Percentiles rank a stretch among this genome's conserved stretches.
Conservation (phyloP, 305 asterid genomes). For the Fraxinus sp. region DNA sequence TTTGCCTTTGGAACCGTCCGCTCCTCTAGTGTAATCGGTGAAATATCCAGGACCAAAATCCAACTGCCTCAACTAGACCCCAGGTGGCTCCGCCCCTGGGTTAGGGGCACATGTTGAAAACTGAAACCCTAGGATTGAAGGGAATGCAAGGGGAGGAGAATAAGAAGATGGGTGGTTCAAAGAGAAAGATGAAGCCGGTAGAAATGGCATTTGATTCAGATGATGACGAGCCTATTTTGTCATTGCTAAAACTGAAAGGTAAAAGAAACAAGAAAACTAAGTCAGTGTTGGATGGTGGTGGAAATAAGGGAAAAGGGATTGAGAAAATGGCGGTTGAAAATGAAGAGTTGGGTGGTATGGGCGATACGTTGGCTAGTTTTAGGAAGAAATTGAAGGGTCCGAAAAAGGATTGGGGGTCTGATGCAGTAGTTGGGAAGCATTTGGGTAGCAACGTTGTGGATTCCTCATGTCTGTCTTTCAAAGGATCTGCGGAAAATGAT, state of each 20-base stretch:
- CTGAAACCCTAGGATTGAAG: conserved; percentile 48
- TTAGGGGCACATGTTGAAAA: conserved; percentile 55
- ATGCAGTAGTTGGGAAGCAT: conserved; percentile 30
- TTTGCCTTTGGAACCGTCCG: neutral
- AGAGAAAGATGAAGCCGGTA: conserved; percentile 44
- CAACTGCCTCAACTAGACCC: neutral
- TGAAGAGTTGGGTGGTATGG: conserved; percentile 72
- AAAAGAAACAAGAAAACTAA: conserved; percentile 61
- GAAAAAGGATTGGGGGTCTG: conserved; percentile 53
- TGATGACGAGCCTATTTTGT: conserved; percentile 83
- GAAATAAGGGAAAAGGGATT: conserved; percentile 37
- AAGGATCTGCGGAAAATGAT: conserved; percentile 28
- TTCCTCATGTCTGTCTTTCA: conserved; percentile 32
- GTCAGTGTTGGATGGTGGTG: conserved; percentile 45
- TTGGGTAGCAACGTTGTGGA: conserved; percentile 29
- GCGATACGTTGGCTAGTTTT: conserved; percentile 86
- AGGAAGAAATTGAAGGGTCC: conserved; percentile 85
- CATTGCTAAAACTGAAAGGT: conserved; percentile 66
- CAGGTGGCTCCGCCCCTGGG: conserved; percentile 18
- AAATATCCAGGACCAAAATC: neutral
- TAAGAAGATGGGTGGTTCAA: conserved; percentile 48
- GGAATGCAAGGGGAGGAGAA: conserved; percentile 65
- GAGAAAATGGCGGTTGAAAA: conserved; percentile 41
- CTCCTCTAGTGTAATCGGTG: neutral
- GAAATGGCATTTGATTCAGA: conserved; percentile 51